Evolutionary conservation across 805 yeast genomes (phyloP).

Genomic region (Wickerhamiella slavikovae): DNA sequence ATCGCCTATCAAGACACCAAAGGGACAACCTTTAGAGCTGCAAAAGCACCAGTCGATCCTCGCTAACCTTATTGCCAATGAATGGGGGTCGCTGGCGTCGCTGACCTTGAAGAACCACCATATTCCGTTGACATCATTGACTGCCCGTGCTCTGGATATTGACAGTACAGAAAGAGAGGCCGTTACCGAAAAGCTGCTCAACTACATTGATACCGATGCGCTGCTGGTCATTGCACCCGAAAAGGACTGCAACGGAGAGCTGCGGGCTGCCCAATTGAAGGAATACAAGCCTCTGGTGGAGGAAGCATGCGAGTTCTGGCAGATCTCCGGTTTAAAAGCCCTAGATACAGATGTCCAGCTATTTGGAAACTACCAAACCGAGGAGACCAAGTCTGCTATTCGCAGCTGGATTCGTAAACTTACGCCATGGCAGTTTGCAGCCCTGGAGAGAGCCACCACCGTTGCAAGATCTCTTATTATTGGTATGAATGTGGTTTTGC

Average conservation of each 20-base stretch:
- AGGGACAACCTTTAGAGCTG: conserved; percentile 54
- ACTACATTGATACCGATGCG: conserved; percentile 89
- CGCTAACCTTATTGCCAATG: conserved; percentile 63
- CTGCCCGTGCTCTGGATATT: conserved; percentile 73
- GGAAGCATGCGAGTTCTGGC: conserved; percentile 40
- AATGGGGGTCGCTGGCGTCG: conserved; percentile 58
- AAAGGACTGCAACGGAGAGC: conserved; percentile 61
- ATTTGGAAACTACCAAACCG: conserved; percentile 56
- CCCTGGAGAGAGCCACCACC: conserved; percentile 75
- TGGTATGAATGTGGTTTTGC: conserved; percentile 43
- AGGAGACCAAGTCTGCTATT: conserved; percentile 39
- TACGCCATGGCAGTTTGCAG: conserved; percentile 60
- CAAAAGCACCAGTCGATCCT: conserved; percentile 25
- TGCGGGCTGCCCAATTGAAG: conserved; percentile 64
- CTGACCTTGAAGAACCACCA: conserved; percentile 53
- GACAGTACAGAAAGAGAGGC: conserved; percentile 32
- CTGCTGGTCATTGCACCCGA: conserved; percentile 66
- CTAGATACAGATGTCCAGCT: conserved; percentile 73
- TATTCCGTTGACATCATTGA: conserved; percentile 72
- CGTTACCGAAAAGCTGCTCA: conserved; percentile 39
- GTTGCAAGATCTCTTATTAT: conserved; percentile 71
- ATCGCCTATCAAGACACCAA: conserved; percentile 66
- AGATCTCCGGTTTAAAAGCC: conserved; percentile 26
- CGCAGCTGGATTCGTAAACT: conserved; percentile 40
- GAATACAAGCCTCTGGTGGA: conserved; percentile 53